Conservation (phyloP, 495 filamentous ascomycete species). For the Amphirosellinia nigrospora region DNA sequence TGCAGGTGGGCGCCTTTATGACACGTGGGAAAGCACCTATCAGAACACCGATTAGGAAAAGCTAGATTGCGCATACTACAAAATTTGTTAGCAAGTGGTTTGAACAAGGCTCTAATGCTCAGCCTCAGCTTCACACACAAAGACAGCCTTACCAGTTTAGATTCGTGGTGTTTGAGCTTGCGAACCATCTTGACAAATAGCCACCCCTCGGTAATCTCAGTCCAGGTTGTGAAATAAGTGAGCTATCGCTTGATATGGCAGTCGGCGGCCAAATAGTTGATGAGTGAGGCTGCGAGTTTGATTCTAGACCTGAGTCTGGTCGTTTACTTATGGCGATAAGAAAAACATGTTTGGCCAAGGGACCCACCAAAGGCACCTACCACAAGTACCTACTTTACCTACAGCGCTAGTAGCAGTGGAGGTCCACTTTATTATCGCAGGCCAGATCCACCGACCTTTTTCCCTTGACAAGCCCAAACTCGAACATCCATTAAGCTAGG, state of each 20-base stretch:
- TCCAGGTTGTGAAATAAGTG: not conserved
- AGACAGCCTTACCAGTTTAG: constrained; percentile 49
- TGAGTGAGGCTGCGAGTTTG: constrained; percentile 1
- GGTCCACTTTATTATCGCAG: constrained; percentile 20
- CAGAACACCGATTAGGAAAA: not conserved
- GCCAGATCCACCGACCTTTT: constrained; percentile 12
- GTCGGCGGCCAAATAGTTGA: not conserved
- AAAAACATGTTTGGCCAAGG: constrained; percentile 3
- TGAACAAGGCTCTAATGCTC: not conserved
- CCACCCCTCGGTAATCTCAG: not conserved
- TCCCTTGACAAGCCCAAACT: not conserved
- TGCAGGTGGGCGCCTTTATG: not conserved
- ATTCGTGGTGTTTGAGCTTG: constrained; percentile 91
- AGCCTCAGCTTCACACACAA: not conserved
- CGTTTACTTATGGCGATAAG: constrained; percentile 17
- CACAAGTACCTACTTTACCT: not conserved
- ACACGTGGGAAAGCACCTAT: not conserved
- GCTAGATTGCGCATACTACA: constrained; percentile 24
- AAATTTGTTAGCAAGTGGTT: constrained; percentile 18
- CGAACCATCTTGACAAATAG: constrained; percentile 70
- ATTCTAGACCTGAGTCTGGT: constrained; percentile 31
- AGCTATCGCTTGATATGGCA: not conserved
- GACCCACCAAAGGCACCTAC: constrained; percentile 1
- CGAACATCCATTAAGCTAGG: too few relatives aligned
- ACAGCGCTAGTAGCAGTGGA: not conserved